Percentiles rank a stretch among this genome's conserved stretches.
phyloP scores from a whole-genome alignment of 345 rosid genomes.

The Noccaea bulbosa region DNA sequence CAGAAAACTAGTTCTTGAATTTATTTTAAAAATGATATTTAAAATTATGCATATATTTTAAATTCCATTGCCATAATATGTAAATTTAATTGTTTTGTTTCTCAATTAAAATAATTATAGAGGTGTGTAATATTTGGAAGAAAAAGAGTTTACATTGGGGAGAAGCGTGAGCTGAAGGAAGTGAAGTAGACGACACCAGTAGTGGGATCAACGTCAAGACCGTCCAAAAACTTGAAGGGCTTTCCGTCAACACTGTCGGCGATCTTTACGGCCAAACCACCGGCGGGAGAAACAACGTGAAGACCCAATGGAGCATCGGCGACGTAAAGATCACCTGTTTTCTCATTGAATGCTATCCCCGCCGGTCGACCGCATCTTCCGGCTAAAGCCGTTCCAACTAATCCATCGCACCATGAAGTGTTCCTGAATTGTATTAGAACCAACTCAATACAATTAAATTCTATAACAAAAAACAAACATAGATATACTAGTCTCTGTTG shows the following conservation, averaged over 20 bases:
- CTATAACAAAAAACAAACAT: background rate
- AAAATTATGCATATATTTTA: too few species aligned
- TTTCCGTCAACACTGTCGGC: constrained; percentile 42
- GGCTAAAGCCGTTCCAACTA: constrained; percentile 40
- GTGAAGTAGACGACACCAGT: constrained; percentile 50
- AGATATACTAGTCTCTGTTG: background rate
- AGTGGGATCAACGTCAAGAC: constrained; percentile 49
- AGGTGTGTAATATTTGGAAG: background rate
- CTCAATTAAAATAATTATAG: too few species aligned
- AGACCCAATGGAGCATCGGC: constrained; percentile 58
- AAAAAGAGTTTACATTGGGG: constrained; percentile 30
- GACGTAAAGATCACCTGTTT: constrained; percentile 48
- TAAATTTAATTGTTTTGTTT: too few species aligned
- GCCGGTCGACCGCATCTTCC: constrained; percentile 52
- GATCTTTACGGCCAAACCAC: constrained; percentile 49
- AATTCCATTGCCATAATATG: too few species aligned
- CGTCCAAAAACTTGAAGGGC: constrained; percentile 46
- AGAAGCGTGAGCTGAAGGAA: constrained; percentile 45
- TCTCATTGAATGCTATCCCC: constrained; percentile 44
- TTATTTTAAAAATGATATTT: too few species aligned
- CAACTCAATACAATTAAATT: background rate
- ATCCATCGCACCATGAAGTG: constrained; percentile 46
- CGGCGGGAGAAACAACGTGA: constrained; percentile 43
- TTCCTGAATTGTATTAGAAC: constrained; percentile 13
- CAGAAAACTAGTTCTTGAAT: too few species aligned